These are phyloP conservation scores for Fulvia fulva DNA, from an alignment of 2,329 filamentous ascomycete genomes.

Conservation along the genomic window DNA sequence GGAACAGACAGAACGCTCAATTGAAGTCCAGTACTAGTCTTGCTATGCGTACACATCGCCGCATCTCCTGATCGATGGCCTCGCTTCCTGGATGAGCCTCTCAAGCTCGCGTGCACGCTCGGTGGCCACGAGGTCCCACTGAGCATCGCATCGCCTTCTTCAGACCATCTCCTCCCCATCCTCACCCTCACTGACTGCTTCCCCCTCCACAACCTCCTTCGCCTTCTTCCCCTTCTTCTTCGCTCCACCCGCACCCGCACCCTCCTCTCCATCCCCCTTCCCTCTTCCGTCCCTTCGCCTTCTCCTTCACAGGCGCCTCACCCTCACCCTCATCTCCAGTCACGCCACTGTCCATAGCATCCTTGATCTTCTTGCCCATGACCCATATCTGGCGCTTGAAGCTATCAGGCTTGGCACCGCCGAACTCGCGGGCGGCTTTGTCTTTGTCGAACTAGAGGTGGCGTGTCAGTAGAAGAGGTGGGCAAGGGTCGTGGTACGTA, in stretches of 20 bases:
- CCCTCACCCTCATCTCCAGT: background rate
- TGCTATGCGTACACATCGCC: background rate
- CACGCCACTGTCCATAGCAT: constrained; percentile 5
- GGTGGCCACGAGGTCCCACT: background rate
- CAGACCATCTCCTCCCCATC: constrained; percentile 9
- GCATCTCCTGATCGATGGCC: too few relatives aligned
- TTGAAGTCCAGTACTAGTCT: too few relatives aligned
- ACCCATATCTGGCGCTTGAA: constrained; percentile 24
- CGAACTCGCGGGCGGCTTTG: constrained; percentile 19
- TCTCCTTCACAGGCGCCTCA: constrained; percentile 2
- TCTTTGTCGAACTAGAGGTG: constrained; percentile 13
- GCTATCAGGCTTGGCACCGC: constrained; percentile 15
- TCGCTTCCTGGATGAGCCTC: background rate
- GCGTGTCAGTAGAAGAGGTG: background rate
- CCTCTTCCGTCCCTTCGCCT: constrained; percentile 2
- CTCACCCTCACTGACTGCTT: background rate
- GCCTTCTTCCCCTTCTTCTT: background rate
- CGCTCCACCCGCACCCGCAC: background rate
- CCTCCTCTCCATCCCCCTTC: constrained; percentile 9
- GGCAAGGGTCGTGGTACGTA: background rate
- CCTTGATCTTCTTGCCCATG: constrained; percentile 24
- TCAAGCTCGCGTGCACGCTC: background rate
- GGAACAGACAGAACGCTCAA: too few relatives aligned
- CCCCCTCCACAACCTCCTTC: background rate
- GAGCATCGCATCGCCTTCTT: background rate